A percentile compares a stretch with the other conserved stretches of the same genome.
These are phyloP conservation scores for Talaromyces piceae DNA, from an alignment of 2,329 filamentous ascomycete genomes.

Conservation along the genomic window DNA sequence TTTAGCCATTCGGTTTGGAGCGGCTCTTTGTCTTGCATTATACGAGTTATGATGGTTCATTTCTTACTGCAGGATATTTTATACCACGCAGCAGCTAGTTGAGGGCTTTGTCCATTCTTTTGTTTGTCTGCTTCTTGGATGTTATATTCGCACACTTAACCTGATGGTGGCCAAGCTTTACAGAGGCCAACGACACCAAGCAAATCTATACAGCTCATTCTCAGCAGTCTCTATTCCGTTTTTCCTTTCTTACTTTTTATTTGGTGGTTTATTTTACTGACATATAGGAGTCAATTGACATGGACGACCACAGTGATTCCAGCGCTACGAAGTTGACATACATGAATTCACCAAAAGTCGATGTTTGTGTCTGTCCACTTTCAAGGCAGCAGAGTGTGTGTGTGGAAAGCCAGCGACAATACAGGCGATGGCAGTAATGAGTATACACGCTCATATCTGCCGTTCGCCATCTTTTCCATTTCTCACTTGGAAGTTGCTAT, in stretches of 20 bases:
- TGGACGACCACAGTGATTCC: background rate
- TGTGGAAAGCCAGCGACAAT: background rate
- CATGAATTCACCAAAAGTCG: background rate
- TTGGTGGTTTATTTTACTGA: background rate
- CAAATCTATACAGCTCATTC: conserved; percentile 7
- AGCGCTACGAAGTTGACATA: background rate
- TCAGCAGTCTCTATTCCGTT: background rate
- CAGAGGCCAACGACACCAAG: conserved; percentile 5
- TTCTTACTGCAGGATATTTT: background rate
- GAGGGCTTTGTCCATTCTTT: background rate
- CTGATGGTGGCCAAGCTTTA: conserved; percentile 2
- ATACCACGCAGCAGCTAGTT: background rate
- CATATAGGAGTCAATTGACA: background rate
- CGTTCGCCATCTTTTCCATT: conserved; percentile 19
- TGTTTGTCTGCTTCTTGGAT: background rate
- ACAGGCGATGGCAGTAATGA: conserved; percentile 1
- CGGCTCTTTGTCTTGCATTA: background rate
- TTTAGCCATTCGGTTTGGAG: background rate
- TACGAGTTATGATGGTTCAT: background rate
- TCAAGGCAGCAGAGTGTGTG: background rate
- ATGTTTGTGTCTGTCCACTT: background rate
- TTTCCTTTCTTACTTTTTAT: background rate
- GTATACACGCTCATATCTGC: conserved; percentile 11
- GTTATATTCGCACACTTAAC: conserved; percentile 3
- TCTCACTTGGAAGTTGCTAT: conserved; percentile 32